Percentiles rank a stretch among this genome's conserved stretches.
These are phyloP conservation scores for Gossypium trilobum DNA, from an alignment of 441 rosid species.

Conservation along the genomic window DNA sequence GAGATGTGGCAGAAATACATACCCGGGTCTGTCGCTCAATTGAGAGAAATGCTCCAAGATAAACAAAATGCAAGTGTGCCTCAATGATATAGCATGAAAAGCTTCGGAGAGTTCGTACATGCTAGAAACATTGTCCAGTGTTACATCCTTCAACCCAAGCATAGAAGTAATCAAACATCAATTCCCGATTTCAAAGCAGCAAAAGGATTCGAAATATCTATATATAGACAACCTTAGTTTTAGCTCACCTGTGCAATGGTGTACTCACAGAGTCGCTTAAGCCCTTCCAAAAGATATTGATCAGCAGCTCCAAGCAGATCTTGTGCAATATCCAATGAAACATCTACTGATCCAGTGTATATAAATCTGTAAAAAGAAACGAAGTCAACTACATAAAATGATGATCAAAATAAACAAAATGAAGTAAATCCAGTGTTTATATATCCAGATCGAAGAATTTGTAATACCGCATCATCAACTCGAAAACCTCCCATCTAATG, in stretches of 20 bases:
- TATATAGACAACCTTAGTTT: conserved; percentile 6
- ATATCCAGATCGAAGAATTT: conserved; percentile 1
- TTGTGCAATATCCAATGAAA: conserved; percentile 71
- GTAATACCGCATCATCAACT: conserved; percentile 93
- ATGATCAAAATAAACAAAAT: neutral
- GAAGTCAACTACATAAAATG: conserved; percentile 12
- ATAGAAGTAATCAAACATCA: conserved; percentile 10
- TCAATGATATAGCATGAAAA: conserved; percentile 79
- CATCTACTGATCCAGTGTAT: conserved; percentile 90
- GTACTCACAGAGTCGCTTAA: conserved; percentile 92
- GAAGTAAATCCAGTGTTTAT: neutral
- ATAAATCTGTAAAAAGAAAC: conserved; percentile 49
- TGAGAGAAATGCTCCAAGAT: conserved; percentile 85
- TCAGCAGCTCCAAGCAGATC: conserved; percentile 99
- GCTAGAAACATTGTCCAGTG: conserved; percentile 77
- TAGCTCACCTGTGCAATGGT: conserved; percentile 82
- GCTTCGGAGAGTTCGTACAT: conserved; percentile 98
- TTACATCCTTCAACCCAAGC: conserved; percentile 54
- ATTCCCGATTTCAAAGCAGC: conserved; percentile 15
- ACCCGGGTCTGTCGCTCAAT: conserved; percentile 77
- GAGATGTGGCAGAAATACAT: conserved; percentile 12
- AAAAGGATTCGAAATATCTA: neutral
- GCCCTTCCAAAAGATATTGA: conserved; percentile 92
- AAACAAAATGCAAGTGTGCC: conserved; percentile 85
- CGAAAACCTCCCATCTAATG: conserved; percentile 96